phyloP scores from a whole-genome alignment of 177 flowering plant species.

The Vitis hybrid region DNA sequence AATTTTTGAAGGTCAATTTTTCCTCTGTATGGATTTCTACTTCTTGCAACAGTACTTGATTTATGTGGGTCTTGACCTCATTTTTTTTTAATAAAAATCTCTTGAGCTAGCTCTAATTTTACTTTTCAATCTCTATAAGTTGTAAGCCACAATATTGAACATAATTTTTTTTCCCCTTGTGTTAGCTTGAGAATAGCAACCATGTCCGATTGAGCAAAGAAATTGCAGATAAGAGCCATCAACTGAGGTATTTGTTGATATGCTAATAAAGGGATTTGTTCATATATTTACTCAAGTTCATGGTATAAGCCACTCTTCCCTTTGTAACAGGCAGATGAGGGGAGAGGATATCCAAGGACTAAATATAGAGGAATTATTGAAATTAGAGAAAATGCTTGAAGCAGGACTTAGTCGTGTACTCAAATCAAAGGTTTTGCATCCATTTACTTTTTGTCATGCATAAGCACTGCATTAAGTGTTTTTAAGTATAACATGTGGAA shows the following conservation, averaged over 20 bases:
- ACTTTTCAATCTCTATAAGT: no score
- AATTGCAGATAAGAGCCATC: slow-evolving; percentile 28
- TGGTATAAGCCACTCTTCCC: no score
- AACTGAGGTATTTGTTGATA: slow-evolving; percentile 22
- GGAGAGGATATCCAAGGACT: slow-evolving; percentile 43
- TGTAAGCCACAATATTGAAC: not conserved
- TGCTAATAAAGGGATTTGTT: not conserved
- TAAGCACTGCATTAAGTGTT: not conserved
- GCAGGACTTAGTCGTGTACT: slow-evolving; percentile 33
- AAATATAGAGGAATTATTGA: slow-evolving; percentile 31
- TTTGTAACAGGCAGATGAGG: slow-evolving; percentile 28
- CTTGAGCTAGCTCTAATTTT: no score
- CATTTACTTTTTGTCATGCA: not conserved
- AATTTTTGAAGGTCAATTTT: no score
- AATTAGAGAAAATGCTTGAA: slow-evolving; percentile 38
- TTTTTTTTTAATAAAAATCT: no score
- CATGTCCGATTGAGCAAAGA: slow-evolving; percentile 27
- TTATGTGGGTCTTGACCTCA: no score
- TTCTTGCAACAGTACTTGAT: no score
- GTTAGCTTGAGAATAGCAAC: slow-evolving; percentile 30
- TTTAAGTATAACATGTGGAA: not conserved
- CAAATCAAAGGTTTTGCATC: slow-evolving; percentile 30
- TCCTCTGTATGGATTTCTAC: no score
- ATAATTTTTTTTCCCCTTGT: not conserved
- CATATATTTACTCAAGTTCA: not conserved